Conservation (phyloP, 129 eudicot species). For the Flaveria linearis region DNA sequence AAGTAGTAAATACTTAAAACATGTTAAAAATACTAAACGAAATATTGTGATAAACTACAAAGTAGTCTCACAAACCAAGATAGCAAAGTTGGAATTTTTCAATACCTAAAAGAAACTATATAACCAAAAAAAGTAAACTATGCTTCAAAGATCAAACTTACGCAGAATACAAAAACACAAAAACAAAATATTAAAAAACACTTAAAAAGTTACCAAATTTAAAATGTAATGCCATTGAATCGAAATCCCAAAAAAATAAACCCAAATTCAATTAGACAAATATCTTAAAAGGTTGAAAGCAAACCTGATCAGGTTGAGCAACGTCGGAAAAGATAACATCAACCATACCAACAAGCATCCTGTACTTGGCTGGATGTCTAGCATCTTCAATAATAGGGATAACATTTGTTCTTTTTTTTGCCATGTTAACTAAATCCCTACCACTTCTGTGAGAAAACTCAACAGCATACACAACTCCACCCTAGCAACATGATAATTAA, state of each 20-base stretch:
- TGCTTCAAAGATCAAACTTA: neutral
- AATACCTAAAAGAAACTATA: neutral
- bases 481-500: constrained; percentile 24
- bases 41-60: neutral
- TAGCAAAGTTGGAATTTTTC: neutral
- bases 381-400: constrained; percentile 96
- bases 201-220: neutral
- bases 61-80: neutral
- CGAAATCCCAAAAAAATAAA: neutral
- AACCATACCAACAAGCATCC: constrained; percentile 95
- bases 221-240: neutral
- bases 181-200: neutral
- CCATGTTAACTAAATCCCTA: constrained; percentile 89
- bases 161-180: neutral
- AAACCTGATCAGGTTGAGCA: constrained; percentile 97
- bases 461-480: constrained; percentile 85
- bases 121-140: neutral
- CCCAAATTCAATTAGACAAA: neutral
- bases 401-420: constrained; percentile 83
- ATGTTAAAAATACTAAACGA: neutral
- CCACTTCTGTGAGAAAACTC: constrained; percentile 96
- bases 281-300: constrained; percentile 9
- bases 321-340: constrained; percentile 95
- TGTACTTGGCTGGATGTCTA: constrained; percentile 87
- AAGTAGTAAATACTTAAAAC: neutral